phyloP scores from a whole-genome alignment of 2,329 filamentous ascomycete species.

The Ophiocordyceps camponoti-saundersi region DNA sequence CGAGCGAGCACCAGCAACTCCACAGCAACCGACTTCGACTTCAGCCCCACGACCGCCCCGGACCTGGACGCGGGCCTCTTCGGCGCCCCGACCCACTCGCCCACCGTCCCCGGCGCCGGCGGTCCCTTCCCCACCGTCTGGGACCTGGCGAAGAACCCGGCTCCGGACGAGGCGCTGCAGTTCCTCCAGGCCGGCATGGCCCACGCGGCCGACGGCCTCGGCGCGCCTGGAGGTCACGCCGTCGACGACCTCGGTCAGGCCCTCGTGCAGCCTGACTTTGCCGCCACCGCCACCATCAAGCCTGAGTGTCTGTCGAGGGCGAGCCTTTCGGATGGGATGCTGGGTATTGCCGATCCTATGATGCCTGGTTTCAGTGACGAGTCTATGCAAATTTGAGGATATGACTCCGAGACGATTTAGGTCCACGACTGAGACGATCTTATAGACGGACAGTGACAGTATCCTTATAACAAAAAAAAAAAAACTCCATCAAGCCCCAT shows the following conservation, averaged over 20 bases:
- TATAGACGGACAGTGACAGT: no score
- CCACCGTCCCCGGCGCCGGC: slow-evolving; percentile 9
- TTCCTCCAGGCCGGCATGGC: slow-evolving; percentile 22
- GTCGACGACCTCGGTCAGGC: slow-evolving; percentile 25
- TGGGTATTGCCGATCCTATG: slow-evolving; percentile 41
- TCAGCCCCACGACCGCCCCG: slow-evolving; percentile 14
- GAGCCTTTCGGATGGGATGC: slow-evolving; percentile 36
- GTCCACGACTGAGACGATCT: no score
- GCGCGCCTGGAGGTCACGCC: not conserved
- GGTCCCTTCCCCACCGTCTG: slow-evolving; percentile 16
- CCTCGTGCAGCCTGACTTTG: slow-evolving; percentile 33
- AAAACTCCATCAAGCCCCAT: no score
- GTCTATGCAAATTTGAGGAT: slow-evolving; percentile 19
- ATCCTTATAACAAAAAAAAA: no score
- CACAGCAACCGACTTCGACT: slow-evolving; percentile 19
- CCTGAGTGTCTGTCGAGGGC: slow-evolving; percentile 33
- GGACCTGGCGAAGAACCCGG: slow-evolving; percentile 8
- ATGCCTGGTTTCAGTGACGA: slow-evolving; percentile 34
- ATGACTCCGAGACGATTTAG: no score
- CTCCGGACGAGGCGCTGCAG: slow-evolving; percentile 15
- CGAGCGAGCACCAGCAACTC: slow-evolving; percentile 18
- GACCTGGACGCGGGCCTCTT: slow-evolving; percentile 15
- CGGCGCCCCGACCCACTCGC: slow-evolving; percentile 17
- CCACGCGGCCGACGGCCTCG: slow-evolving; percentile 13
- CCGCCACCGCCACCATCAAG: slow-evolving; percentile 37